Percentiles rank a stretch among this genome's conserved stretches.
These are phyloP conservation scores for Salix brachista DNA, from an alignment of 345 rosid species.

Conservation along the genomic window DNA sequence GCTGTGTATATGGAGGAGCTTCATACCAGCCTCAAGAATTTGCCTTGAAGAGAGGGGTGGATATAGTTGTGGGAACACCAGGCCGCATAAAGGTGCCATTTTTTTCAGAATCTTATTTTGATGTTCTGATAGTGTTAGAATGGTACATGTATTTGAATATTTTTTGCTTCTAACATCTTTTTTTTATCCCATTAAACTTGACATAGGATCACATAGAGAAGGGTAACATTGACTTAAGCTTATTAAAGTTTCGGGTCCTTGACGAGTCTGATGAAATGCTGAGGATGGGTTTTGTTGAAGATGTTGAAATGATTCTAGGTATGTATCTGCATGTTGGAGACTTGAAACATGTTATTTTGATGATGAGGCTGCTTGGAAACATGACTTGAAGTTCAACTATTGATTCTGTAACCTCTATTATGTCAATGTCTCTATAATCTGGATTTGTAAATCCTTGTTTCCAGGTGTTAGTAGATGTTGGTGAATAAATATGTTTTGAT, in stretches of 20 bases:
- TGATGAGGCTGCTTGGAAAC: background rate
- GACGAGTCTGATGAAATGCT: constrained; percentile 99
- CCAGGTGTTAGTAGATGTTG: background rate
- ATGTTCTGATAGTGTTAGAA: background rate
- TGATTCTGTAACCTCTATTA: background rate
- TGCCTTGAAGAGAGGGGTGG: constrained; percentile 75
- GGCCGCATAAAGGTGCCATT: constrained; percentile 78
- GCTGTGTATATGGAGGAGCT: constrained; percentile 94
- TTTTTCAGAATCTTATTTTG: background rate
- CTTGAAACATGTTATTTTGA: background rate
- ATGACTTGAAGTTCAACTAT: background rate
- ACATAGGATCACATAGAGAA: constrained; percentile 83
- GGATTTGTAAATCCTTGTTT: background rate
- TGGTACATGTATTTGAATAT: background rate
- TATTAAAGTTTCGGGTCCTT: constrained; percentile 80
- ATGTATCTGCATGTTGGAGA: background rate
- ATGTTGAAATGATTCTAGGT: constrained; percentile 93
- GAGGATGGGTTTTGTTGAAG: constrained; percentile 97
- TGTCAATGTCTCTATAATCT: background rate
- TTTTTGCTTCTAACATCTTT: background rate
- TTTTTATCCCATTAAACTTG: background rate
- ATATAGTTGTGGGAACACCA: constrained; percentile 89
- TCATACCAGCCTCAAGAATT: constrained; percentile 56
- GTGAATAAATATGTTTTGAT: background rate
- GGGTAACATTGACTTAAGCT: constrained; percentile 56